phyloP scores from a whole-genome alignment of 352 stramenopile species.

The Phytophthora pluvialis region DNA sequence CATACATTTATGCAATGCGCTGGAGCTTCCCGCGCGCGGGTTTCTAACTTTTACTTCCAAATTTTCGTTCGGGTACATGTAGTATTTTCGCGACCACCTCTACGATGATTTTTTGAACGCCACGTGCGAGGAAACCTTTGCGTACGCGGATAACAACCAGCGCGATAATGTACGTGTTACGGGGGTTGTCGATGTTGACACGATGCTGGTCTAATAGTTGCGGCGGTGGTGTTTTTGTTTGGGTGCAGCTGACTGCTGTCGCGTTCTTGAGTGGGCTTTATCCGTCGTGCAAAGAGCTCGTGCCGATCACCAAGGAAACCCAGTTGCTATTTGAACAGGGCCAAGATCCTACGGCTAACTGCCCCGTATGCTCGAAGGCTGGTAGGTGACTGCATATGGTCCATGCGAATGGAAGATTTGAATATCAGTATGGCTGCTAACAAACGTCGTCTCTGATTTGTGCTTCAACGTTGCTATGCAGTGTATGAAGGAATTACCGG shows the following conservation, averaged over 20 bases:
- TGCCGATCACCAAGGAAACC: constrained; percentile 64
- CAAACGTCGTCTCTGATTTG: neutral
- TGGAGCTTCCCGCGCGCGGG: neutral
- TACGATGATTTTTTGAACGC: constrained; percentile 66
- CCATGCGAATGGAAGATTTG: neutral
- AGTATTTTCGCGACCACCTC: constrained; percentile 79
- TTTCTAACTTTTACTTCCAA: constrained; percentile 4
- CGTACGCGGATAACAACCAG: constrained; percentile 77
- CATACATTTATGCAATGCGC: neutral
- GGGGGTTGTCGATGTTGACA: neutral
- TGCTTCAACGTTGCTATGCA: constrained; percentile 15
- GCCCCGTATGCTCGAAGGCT: constrained; percentile 68
- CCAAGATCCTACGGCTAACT: constrained; percentile 68
- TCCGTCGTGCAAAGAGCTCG: constrained; percentile 56
- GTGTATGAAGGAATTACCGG: constrained; percentile 79
- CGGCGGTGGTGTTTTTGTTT: constrained; percentile 1
- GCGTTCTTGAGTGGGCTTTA: constrained; percentile 67
- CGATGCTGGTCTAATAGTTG: neutral
- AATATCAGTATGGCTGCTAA: neutral
- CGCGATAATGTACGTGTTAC: constrained; percentile 63
- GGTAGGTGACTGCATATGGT: constrained; percentile 31
- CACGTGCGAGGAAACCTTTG: constrained; percentile 63
- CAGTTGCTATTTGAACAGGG: constrained; percentile 78
- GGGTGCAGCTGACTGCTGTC: constrained; percentile 57
- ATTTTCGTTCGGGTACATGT: constrained; percentile 20